phyloP scores from a whole-genome alignment of 148 eudicot genomes.

The Vaccinium corymbosum region DNA sequence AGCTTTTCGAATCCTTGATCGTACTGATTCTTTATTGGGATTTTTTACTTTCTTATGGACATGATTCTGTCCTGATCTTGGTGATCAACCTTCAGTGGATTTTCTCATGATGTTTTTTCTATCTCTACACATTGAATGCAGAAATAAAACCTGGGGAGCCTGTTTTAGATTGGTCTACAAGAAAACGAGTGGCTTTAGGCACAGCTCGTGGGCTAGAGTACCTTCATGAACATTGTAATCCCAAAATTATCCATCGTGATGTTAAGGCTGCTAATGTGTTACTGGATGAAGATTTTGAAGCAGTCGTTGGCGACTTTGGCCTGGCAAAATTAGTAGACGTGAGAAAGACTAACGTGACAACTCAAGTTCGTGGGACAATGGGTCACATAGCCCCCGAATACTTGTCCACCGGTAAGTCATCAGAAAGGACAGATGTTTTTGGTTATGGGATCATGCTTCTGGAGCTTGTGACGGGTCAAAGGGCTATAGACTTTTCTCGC shows the following conservation, averaged over 20 bases:
- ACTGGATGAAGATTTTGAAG: slow-evolving; percentile 53
- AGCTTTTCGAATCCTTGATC: not conserved
- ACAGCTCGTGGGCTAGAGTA: slow-evolving; percentile 60
- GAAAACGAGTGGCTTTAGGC: slow-evolving; percentile 46
- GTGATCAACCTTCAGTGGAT: not conserved
- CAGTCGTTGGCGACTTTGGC: slow-evolving; percentile 62
- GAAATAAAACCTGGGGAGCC: slow-evolving; percentile 53
- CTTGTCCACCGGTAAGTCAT: slow-evolving; percentile 56
- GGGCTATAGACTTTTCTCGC: slow-evolving; percentile 57
- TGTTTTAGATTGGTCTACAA: slow-evolving; percentile 48
- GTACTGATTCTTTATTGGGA: not conserved
- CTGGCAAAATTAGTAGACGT: slow-evolving; percentile 56
- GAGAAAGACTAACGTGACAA: slow-evolving; percentile 48
- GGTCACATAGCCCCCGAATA: slow-evolving; percentile 65
- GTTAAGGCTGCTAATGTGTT: slow-evolving; percentile 59
- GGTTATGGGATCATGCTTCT: slow-evolving; percentile 59
- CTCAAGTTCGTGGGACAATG: slow-evolving; percentile 66
- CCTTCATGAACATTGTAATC: slow-evolving; percentile 60
- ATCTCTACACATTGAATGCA: slow-evolving; percentile 16
- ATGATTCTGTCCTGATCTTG: not conserved
- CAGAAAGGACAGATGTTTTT: slow-evolving; percentile 52
- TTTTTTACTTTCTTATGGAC: not conserved
- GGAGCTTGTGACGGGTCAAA: slow-evolving; percentile 54
- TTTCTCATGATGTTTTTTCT: not conserved
- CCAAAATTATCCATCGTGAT: slow-evolving; percentile 54